Evolutionary conservation across 1,284 basidiomycete genomes (phyloP).

Genomic region (Leccinum pachyderme): DNA sequence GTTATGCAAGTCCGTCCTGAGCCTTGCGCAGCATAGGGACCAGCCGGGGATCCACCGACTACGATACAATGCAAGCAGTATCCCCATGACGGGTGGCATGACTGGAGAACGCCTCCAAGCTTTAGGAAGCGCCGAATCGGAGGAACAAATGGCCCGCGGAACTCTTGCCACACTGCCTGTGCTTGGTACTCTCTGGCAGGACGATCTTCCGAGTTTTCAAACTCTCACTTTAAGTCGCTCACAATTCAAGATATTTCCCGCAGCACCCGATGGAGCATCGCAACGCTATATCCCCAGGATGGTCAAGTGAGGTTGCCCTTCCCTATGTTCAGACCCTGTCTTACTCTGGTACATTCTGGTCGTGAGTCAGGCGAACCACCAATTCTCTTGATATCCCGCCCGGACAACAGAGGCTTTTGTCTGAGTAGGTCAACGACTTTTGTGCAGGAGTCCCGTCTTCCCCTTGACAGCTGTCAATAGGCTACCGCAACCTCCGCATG

Average conservation of each 20-base stretch:
- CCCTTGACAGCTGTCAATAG: constrained; percentile 3
- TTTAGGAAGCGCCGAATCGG: background rate
- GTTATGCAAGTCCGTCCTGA: constrained; percentile 8
- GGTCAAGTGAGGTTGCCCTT: constrained; percentile 4
- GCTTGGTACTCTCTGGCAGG: background rate
- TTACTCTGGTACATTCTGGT: background rate
- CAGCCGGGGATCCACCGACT: background rate
- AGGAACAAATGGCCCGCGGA: background rate
- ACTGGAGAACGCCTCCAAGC: background rate
- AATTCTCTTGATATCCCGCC: constrained; percentile 5
- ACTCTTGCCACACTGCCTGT: constrained; percentile 5
- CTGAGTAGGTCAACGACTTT: constrained; percentile 7
- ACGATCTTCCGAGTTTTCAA: background rate
- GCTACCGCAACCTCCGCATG: background rate
- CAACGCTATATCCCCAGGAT: constrained; percentile 11
- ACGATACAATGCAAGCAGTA: background rate
- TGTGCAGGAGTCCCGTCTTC: background rate
- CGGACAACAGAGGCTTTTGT: constrained; percentile 15
- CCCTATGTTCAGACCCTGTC: background rate
- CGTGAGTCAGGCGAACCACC: background rate
- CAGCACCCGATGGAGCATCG: constrained; percentile 17
- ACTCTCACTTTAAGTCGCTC: background rate
- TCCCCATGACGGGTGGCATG: background rate
- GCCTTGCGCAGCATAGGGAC: background rate
- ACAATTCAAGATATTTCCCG: background rate